Conservation (phyloP, 2,329 filamentous ascomycete species). For the Trichoderma sp. region DNA sequence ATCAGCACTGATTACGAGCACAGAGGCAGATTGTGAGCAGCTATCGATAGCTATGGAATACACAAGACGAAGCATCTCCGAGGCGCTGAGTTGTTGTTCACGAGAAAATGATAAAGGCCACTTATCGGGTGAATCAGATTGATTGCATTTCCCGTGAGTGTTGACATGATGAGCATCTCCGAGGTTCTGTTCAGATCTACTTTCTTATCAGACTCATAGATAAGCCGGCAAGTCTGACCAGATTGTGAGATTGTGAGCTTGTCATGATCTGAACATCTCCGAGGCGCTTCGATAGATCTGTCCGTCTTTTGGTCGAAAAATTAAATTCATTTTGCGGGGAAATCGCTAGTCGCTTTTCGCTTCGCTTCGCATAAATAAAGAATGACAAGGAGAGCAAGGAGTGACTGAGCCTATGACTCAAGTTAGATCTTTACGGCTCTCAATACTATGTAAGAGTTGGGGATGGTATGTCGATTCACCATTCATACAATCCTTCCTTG, state of each 20-base stretch:
- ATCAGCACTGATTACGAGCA: background rate
- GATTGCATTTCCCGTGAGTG: background rate
- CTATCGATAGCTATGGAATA: too few species aligned
- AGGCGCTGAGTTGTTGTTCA: background rate
- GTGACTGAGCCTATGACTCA: background rate
- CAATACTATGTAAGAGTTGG: slow-evolving; percentile 6
- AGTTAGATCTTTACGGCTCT: background rate
- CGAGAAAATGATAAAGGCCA: background rate
- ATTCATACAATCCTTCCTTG: background rate
- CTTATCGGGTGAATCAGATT: background rate
- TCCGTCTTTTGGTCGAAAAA: background rate
- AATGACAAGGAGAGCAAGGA: background rate
- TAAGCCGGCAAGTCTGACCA: background rate
- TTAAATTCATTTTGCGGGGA: background rate
- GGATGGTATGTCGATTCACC: background rate
- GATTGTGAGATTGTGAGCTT: background rate
- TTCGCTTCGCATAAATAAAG: background rate
- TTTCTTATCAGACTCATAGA: background rate
- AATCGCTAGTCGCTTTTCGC: background rate
- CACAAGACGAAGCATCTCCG: background rate
- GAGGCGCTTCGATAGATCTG: background rate
- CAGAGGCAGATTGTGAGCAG: background rate
- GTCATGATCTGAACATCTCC: background rate
- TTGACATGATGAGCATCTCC: background rate
- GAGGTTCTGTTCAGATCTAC: background rate